Evolutionary conservation across 2,329 filamentous ascomycete genomes (phyloP).

Genomic region (Exophiala sp.): DNA sequence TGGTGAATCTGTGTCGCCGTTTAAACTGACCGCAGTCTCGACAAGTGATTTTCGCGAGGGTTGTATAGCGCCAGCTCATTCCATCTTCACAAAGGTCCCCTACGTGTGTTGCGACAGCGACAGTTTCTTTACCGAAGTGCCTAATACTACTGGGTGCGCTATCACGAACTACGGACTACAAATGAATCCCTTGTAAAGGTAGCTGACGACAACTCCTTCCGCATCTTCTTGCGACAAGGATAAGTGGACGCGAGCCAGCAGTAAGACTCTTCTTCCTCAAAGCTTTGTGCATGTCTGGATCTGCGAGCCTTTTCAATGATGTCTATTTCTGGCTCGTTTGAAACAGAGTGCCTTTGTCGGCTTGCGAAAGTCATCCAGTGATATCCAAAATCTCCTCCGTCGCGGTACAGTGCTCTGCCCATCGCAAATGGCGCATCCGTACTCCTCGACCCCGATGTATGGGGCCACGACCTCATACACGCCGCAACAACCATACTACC

Average conservation of each 20-base stretch:
- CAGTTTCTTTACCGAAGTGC: not conserved
- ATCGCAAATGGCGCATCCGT: slow-evolving; percentile 36
- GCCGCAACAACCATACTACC: slow-evolving; percentile 29
- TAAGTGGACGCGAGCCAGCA: slow-evolving; percentile 9
- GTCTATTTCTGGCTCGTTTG: slow-evolving; percentile 11
- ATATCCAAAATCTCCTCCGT: slow-evolving; percentile 5
- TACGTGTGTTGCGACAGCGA: not conserved
- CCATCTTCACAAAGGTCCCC: not conserved
- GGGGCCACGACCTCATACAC: slow-evolving; percentile 30
- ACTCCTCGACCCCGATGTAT: slow-evolving; percentile 33
- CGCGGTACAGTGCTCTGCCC: slow-evolving; percentile 8
- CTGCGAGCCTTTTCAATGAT: slow-evolving; percentile 14
- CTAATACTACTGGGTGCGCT: not conserved
- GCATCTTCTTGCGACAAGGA: not conserved
- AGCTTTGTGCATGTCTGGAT: slow-evolving; percentile 5
- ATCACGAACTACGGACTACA: not conserved
- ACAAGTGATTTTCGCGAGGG: not conserved
- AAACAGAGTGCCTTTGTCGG: slow-evolving; percentile 10
- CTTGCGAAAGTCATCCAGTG: slow-evolving; percentile 9
- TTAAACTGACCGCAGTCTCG: too few species aligned
- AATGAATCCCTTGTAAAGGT: not conserved
- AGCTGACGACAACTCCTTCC: not conserved
- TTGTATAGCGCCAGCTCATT: not conserved
- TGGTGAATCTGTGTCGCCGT: not conserved
- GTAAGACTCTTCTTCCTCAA: slow-evolving; percentile 6